These are phyloP conservation scores for Cucurbita maxima DNA, from an alignment of 306 rosid species.

Conservation along the genomic window DNA sequence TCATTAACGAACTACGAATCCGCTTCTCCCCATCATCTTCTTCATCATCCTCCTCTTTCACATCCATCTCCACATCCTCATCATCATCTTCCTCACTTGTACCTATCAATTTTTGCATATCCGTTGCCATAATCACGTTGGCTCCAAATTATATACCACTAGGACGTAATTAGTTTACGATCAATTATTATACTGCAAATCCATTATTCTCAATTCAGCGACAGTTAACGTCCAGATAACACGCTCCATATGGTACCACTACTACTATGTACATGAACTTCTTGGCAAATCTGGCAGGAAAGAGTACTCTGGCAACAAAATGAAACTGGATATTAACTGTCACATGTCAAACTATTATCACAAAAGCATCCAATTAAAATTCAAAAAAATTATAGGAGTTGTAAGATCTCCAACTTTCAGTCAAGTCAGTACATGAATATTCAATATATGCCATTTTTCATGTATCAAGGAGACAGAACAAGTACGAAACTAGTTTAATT, in stretches of 20 bases:
- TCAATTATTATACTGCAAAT: background rate
- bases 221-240: background rate
- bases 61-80: conserved; percentile 80
- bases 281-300: background rate
- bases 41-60: conserved; percentile 70
- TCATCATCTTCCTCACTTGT: conserved; percentile 83
- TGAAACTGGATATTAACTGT: background rate
- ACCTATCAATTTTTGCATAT: conserved; percentile 63
- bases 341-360: background rate
- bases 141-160: background rate
- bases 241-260: background rate
- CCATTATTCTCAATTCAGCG: background rate
- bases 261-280: background rate
- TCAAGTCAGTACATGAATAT: background rate
- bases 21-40: conserved; percentile 37
- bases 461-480: background rate
- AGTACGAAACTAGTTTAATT: background rate
- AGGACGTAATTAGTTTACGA: background rate
- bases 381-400: background rate
- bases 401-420: background rate
- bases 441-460: background rate
- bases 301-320: background rate
- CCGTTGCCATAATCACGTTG: conserved; percentile 41
- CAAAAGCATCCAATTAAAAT: background rate
- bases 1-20: conserved; percentile 27